These are phyloP conservation scores for Calocybe gangraenosa DNA, from an alignment of 768 basidiomycete species.

Conservation along the genomic window DNA sequence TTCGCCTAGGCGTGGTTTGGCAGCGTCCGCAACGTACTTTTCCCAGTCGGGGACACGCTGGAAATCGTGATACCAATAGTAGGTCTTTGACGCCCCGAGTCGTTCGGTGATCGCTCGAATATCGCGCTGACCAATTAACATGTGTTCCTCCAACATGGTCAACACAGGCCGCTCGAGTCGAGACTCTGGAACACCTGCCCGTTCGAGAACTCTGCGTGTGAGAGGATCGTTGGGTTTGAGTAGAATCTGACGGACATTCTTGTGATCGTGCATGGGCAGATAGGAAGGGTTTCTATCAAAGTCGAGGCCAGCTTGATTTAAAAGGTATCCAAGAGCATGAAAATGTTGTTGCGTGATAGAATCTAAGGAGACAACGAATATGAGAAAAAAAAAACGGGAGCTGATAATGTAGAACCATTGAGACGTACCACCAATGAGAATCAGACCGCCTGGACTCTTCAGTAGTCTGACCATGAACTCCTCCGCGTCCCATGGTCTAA, in stretches of 20 bases:
- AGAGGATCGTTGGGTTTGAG: conserved; percentile 20
- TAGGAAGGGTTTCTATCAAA: conserved; percentile 20
- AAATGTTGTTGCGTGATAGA: conserved; percentile 22
- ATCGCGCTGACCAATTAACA: conserved; percentile 22
- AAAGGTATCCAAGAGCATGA: conserved; percentile 20
- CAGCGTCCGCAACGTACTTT: conserved; percentile 19
- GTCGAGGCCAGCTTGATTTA: conserved; percentile 20
- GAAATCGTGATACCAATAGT: conserved; percentile 23
- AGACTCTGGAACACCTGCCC: conserved; percentile 23
- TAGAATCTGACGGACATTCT: conserved; percentile 22
- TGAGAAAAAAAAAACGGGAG: too few species aligned
- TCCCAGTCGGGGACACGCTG: conserved; percentile 25
- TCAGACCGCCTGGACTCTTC: conserved; percentile 24
- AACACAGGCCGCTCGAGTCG: conserved; percentile 23
- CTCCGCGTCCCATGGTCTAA: conserved; percentile 24
- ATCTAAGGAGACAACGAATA: too few species aligned
- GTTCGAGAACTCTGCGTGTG: conserved; percentile 19
- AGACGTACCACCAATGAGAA: conserved; percentile 26
- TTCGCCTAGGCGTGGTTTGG: conserved; percentile 18
- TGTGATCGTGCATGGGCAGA: conserved; percentile 19
- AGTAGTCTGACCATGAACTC: conserved; percentile 25
- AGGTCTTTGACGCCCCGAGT: conserved; percentile 19
- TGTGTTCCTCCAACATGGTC: conserved; percentile 26
- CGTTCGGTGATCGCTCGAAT: conserved; percentile 23
- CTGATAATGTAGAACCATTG: too few species aligned